Evolutionary conservation across 305 asterid genomes (phyloP).

Genomic region (Fraxinus platypoda): DNA sequence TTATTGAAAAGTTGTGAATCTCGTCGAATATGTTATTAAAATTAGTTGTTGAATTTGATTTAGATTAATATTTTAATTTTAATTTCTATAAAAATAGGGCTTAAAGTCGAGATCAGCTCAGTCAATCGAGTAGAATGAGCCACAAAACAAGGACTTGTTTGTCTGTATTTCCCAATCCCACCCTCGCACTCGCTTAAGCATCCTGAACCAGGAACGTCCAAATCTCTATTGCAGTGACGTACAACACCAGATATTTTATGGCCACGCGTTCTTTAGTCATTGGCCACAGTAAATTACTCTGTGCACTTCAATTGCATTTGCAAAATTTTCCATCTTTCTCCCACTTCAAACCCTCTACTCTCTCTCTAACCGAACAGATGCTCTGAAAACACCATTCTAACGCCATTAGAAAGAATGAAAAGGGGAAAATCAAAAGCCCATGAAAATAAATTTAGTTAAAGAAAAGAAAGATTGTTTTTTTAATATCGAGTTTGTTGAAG

Average conservation of each 20-base stretch:
- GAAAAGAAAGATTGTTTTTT: not conserved
- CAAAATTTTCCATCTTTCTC: not conserved
- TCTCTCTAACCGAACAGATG: not conserved
- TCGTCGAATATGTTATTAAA: no score
- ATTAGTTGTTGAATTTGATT: no score
- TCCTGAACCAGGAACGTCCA: conserved; percentile 35
- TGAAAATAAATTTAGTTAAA: not conserved
- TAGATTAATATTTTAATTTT: no score
- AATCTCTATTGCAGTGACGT: conserved; percentile 1
- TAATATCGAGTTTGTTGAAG: not conserved
- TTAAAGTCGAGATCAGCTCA: not conserved
- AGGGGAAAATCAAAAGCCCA: not conserved
- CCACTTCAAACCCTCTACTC: not conserved
- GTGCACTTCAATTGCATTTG: not conserved
- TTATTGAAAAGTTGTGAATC: no score
- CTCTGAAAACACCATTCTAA: not conserved
- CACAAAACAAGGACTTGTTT: not conserved
- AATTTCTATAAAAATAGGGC: no score
- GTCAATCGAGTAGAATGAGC: not conserved
- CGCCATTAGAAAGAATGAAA: not conserved
- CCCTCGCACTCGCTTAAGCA: conserved; percentile 18
- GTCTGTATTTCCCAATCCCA: not conserved
- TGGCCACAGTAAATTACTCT: not conserved
- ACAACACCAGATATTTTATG: not conserved
- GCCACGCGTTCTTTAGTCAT: not conserved